These are phyloP conservation scores for Dactylellina cionopaga DNA, from an alignment of 2,329 filamentous ascomycete genomes.

Conservation along the genomic window DNA sequence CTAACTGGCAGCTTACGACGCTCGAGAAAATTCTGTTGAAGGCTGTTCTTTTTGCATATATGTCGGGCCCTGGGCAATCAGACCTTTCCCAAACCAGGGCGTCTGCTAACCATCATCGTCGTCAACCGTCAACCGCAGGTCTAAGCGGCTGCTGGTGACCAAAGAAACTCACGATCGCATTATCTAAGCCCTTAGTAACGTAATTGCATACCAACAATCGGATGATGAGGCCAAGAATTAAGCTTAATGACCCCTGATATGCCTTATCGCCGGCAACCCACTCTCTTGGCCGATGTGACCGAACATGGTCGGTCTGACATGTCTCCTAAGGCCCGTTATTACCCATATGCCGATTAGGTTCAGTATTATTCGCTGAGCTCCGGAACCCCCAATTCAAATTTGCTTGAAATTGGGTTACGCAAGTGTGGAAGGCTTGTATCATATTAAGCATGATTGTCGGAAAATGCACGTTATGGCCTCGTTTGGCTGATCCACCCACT, in stretches of 20 bases:
- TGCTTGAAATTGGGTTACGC: conserved; percentile 3
- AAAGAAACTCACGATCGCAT: not conserved
- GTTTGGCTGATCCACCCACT: not conserved
- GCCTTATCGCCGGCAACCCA: not conserved
- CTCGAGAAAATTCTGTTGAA: not conserved
- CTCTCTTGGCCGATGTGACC: too few relatives aligned
- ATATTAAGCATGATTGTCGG: not conserved
- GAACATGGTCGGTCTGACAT: too few relatives aligned
- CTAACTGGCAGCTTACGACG: not conserved
- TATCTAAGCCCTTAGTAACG: too few relatives aligned
- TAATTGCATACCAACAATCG: not conserved
- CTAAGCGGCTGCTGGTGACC: not conserved
- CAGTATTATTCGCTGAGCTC: not conserved
- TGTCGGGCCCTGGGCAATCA: too few relatives aligned
- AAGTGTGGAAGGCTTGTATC: conserved; percentile 25
- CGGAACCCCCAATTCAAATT: not conserved
- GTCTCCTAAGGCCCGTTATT: too few relatives aligned
- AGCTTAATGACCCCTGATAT: not conserved
- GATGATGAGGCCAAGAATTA: not conserved
- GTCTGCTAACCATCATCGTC: too few relatives aligned
- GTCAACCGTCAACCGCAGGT: not conserved
- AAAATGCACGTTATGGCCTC: not conserved
- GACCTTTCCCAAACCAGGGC: not conserved
- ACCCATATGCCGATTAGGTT: not conserved
- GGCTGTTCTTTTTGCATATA: not conserved